Percentiles rank a stretch among this genome's conserved stretches.
phyloP scores from a whole-genome alignment of 2,329 filamentous ascomycete species.

The Metarhizium anisopliae region DNA sequence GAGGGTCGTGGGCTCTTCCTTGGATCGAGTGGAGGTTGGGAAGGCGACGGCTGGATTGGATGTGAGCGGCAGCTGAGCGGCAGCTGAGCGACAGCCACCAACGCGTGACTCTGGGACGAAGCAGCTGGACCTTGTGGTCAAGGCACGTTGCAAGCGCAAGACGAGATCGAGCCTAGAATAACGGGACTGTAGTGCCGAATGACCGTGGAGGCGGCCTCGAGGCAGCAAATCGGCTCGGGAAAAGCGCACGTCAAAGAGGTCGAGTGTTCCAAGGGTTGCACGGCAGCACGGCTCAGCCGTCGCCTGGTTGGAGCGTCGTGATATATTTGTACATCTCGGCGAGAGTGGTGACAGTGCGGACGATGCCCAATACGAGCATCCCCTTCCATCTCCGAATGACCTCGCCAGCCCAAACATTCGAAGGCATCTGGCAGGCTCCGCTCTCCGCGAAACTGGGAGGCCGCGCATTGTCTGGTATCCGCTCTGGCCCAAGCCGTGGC shows the following conservation, averaged over 20 bases:
- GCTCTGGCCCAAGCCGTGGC: not conserved
- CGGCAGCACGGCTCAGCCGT: not conserved
- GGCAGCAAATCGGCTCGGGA: not conserved
- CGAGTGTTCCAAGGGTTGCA: not conserved
- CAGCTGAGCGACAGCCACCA: not conserved
- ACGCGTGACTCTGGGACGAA: not conserved
- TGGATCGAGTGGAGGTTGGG: not conserved
- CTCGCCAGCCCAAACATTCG: not conserved
- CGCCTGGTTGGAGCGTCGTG: not conserved
- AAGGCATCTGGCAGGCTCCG: not conserved
- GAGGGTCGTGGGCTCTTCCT: too few relatives aligned
- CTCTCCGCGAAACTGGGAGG: not conserved
- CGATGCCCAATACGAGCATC: not conserved
- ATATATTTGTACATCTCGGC: not conserved
- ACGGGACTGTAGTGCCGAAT: not conserved
- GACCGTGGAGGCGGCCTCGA: not conserved
- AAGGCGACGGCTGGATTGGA: not conserved
- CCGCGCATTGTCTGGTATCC: not conserved
- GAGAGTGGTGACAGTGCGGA: too few relatives aligned
- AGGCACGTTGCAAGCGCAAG: not conserved
- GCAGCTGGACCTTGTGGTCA: not conserved
- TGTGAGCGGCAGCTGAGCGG: constrained; percentile 1
- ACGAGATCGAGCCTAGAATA: not conserved
- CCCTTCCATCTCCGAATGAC: not conserved
- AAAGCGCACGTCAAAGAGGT: not conserved